Evolutionary conservation across 1,284 basidiomycete species (phyloP).

Genomic region (Trametes polyzona): DNA sequence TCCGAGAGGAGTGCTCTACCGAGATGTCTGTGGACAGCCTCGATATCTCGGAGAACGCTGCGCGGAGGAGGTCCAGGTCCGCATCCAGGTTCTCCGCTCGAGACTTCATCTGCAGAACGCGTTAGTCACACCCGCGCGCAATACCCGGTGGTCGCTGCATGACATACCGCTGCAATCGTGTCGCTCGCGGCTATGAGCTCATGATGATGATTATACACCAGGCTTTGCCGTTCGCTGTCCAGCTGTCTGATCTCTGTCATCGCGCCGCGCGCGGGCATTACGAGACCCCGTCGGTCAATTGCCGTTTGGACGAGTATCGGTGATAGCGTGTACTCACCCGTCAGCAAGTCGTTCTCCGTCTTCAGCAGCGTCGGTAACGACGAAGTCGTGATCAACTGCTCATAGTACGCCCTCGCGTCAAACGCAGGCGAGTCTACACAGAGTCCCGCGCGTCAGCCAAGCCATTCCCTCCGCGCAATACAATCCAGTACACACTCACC

Average conservation of each 20-base stretch:
- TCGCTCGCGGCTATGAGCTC: constrained; percentile 92
- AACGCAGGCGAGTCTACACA: constrained; percentile 76
- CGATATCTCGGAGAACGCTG: constrained; percentile 85
- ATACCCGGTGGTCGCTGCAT: neutral
- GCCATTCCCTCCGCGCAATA: neutral
- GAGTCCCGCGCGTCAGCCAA: neutral
- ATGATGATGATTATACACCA: constrained; percentile 95
- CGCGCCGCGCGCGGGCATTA: neutral
- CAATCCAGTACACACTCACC: constrained; percentile 49
- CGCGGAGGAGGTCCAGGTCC: constrained; percentile 79
- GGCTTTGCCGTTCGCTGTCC: constrained; percentile 85
- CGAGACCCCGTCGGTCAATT: no score
- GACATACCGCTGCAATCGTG: constrained; percentile 81
- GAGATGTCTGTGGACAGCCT: constrained; percentile 73
- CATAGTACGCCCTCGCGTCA: constrained; percentile 81
- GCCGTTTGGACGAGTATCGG: neutral
- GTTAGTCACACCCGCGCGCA: constrained; percentile 3
- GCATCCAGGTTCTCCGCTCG: constrained; percentile 81
- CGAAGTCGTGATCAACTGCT: constrained; percentile 81
- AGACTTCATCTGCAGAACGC: constrained; percentile 70
- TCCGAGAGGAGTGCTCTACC: constrained; percentile 20
- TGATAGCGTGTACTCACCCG: constrained; percentile 48
- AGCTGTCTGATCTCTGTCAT: constrained; percentile 80
- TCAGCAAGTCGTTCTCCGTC: constrained; percentile 76
- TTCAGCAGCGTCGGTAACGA: constrained; percentile 73